Base-by-base conservation (phyloP, 2,329 filamentous ascomycete species). In the Claviceps sp. region DNA sequence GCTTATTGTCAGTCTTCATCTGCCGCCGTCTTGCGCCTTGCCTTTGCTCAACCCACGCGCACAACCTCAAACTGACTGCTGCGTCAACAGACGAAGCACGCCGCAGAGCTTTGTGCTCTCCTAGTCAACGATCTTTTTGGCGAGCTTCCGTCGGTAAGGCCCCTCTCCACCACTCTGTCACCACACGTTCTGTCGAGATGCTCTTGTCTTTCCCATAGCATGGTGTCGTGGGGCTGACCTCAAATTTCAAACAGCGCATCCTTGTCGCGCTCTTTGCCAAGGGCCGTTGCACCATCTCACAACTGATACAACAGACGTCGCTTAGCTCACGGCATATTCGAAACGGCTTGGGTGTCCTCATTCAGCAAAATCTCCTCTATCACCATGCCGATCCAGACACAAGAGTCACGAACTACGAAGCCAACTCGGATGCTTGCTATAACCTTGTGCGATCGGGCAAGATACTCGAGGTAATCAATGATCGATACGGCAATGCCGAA, bases 71-170 rank as follows among this genome's bases (percentile, higher is more conserved):
- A 52, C 61, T 64, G 53, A 65, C 59, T 52, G 44, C 47, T 50
- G 22, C 48, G 43, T 48, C 54, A n/a, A 20, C 56, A 84, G 81
- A 81, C 80, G 55, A 82, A 88, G 73, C 79, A 86, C 66, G 77
- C 86, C 59, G 82, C 85, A 63, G 88, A 96, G 79, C 86, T 97
- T 64, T 95, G 88, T 74, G 80, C 84, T 72, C 82, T 95, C 65
- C 78, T 96, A 57, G 84, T 97, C 57, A 83, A 89, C 65, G 89
- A 96, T 66, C 77, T 87, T 54, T 91, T 93, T 68, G 93, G 93
- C 64, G 87, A 95, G 71, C 81, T 97, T 54, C 88, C 89, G 56
- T 88, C 88, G 65, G 91, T 96, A 85, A 54, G 56, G 18, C 16
- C n/a, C 8, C 37, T 42, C 13, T 41, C 38, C 59, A 57, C 40